Percentiles rank a stretch among this genome's conserved stretches.
Conservation (phyloP, 208 protist species). For the Trypanosoma scelopori region DNA sequence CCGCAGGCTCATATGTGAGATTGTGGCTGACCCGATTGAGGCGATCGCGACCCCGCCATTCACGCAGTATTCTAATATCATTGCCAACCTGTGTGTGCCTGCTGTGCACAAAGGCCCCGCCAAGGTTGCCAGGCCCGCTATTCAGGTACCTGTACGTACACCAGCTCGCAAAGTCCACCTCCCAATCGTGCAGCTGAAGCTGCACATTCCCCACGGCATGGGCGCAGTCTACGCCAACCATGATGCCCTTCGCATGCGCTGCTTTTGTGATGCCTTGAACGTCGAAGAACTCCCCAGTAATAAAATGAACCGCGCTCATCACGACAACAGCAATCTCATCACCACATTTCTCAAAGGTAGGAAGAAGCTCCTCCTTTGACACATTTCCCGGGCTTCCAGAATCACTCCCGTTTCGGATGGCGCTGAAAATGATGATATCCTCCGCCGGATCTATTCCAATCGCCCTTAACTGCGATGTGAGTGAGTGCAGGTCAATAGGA, state of each 20-base stretch:
- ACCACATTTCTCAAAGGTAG: slow-evolving; percentile 74
- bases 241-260: slow-evolving; percentile 69
- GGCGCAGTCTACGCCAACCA: slow-evolving; percentile 93
- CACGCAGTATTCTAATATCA: slow-evolving; percentile 61
- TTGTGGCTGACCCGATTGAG: slow-evolving; percentile 73
- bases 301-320: slow-evolving; percentile 91
- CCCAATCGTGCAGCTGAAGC: slow-evolving; percentile 94
- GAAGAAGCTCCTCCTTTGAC: slow-evolving; percentile 80
- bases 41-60: slow-evolving; percentile 92
- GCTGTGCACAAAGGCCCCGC: slow-evolving; percentile 91
- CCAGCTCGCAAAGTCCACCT: slow-evolving; percentile 96
- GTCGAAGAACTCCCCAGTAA: slow-evolving; percentile 94
- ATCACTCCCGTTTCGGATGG: slow-evolving; percentile 53
- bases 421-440: slow-evolving; percentile 54
- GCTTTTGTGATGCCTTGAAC: slow-evolving; percentile 89
- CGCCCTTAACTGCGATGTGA: slow-evolving; percentile 87
- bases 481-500: slow-evolving; percentile 73
- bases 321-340: slow-evolving; percentile 89
- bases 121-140: slow-evolving; percentile 88
- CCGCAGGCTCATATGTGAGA: slow-evolving; percentile 48
- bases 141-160: slow-evolving; percentile 97
- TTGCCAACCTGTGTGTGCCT: slow-evolving; percentile 54
- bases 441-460: slow-evolving; percentile 69
- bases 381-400: slow-evolving; percentile 38
- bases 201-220: slow-evolving; percentile 94